Evolutionary conservation across 2,329 filamentous ascomycete species (phyloP), one percentile per base, ranked within the genome.

Genomic region (Zymoseptoria ardabiliae): DNA sequence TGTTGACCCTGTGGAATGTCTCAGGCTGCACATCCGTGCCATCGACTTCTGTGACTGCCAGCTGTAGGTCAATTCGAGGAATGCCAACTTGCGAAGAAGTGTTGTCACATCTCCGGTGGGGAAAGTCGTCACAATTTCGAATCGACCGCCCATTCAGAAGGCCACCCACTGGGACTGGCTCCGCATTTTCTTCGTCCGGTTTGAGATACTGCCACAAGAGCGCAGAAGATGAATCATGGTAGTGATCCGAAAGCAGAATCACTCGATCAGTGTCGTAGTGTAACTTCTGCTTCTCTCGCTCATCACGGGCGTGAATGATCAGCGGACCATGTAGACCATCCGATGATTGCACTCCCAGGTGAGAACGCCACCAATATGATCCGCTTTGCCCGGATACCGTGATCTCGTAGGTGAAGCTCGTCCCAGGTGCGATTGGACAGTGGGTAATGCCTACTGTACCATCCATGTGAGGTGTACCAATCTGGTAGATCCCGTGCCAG

Each of bases 221-320:
- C 1, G 69, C 68, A 6, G 75, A 73, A 9, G 76, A 77, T 1
- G 74, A 69, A 55, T 86, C 82, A 65, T 89, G 85, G 63, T 90
- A 89, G 70, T 87, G 83, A 64, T 90, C 87, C 23, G 83, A 84
- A 4, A 90, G 72, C 71, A 88, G 81, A 7, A 89, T 66, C 0
- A 87, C 76, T n/a, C 82, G 76, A 61, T 89, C 87, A 4, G 75
- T 71, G 10, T 76, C 77, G 60, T 79, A 78, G 7, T 77, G 54
- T 3, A 76, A 60, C 28, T 71, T 68, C 58, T 78, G 76, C 28
- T 75, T 48, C 17, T 64, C 72, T 10, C 80, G 35, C 35, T 41
- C 35, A 41, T 41, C 35, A 5, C 35, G 35, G 35, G 35, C 77
- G 63, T 86, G 82, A 13, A 88, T 74, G 19, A 88, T 75, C 53